These are phyloP conservation scores for Polyporus arcularius DNA, from an alignment of 768 basidiomycete genomes.

Conservation along the genomic window DNA sequence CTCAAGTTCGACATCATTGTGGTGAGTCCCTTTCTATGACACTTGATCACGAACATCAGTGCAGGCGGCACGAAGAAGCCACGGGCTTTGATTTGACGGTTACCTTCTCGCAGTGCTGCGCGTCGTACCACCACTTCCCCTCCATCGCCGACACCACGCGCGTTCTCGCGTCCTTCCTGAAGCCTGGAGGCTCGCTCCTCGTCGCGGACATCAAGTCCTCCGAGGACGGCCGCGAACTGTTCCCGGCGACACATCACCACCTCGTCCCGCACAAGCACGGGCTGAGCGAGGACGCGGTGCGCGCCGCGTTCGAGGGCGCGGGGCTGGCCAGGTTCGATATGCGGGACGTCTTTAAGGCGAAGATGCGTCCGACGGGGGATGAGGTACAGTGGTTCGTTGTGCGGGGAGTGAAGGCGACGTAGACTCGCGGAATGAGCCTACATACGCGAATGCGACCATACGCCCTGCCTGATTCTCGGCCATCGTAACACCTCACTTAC, in stretches of 20 bases:
- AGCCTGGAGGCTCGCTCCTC: slow-evolving; percentile 60
- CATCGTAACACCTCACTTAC: too few relatives aligned
- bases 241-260: slow-evolving; percentile 39
- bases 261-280: slow-evolving; percentile 59
- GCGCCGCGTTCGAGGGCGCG: slow-evolving; percentile 50
- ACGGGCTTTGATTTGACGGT: too few relatives aligned
- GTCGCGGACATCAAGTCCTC: slow-evolving; percentile 51
- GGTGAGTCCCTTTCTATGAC: slow-evolving; percentile 42
- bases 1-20: slow-evolving; percentile 68
- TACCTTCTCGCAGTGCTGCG: slow-evolving; percentile 50
- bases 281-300: slow-evolving; percentile 51
- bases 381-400: slow-evolving; percentile 55
- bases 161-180: slow-evolving; percentile 56
- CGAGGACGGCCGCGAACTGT: slow-evolving; percentile 35
- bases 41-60: not conserved
- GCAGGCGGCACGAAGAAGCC: not conserved
- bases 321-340: slow-evolving; percentile 51
- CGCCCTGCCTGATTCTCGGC: too few relatives aligned
- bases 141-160: slow-evolving; percentile 52
- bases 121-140: slow-evolving; percentile 64
- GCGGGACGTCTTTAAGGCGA: slow-evolving; percentile 34
- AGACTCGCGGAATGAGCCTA: too few relatives aligned
- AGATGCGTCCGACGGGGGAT: slow-evolving; percentile 30
- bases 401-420: slow-evolving; percentile 7
- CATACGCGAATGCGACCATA: too few relatives aligned